Evolutionary conservation across 2,329 filamentous ascomycete species (phyloP).

Genomic region (Botryotinia calthae): DNA sequence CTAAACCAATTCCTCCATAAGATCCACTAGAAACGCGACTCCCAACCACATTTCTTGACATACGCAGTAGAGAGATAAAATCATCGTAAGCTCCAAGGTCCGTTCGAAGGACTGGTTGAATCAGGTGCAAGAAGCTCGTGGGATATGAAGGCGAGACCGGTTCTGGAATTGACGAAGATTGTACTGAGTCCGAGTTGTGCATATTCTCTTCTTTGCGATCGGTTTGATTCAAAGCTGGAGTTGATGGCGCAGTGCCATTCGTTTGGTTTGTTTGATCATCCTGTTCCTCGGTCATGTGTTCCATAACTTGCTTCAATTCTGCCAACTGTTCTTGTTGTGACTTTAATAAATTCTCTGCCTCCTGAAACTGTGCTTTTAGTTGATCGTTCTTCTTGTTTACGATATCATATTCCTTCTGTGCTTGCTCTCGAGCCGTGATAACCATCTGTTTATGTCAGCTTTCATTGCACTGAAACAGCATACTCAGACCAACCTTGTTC

Average conservation of each 20-base stretch:
- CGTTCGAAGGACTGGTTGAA: slow-evolving; percentile 78
- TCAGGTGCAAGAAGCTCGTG: slow-evolving; percentile 74
- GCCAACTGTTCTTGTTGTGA: slow-evolving; percentile 92
- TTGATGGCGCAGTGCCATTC: slow-evolving; percentile 68
- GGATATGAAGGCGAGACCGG: slow-evolving; percentile 54
- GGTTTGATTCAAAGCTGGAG: slow-evolving; percentile 70
- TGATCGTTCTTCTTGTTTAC: slow-evolving; percentile 85
- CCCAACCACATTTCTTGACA: slow-evolving; percentile 56
- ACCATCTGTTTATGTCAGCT: slow-evolving; percentile 87
- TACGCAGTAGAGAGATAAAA: slow-evolving; percentile 72
- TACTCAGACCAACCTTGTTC: slow-evolving; percentile 62
- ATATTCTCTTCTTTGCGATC: slow-evolving; percentile 54
- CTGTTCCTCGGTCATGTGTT: slow-evolving; percentile 72
- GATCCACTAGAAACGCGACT: slow-evolving; percentile 72
- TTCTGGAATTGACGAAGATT: slow-evolving; percentile 41
- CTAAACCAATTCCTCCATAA: slow-evolving; percentile 54
- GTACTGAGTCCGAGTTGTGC: slow-evolving; percentile 38
- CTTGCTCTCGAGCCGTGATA: slow-evolving; percentile 83
- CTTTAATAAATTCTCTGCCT: slow-evolving; percentile 79
- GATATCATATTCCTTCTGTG: slow-evolving; percentile 77
- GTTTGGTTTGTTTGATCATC: slow-evolving; percentile 69
- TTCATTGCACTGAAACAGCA: not conserved
- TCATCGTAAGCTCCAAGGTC: slow-evolving; percentile 82
- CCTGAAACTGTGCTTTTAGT: slow-evolving; percentile 77
- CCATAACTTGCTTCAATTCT: slow-evolving; percentile 89